A percentile compares a stretch with the other conserved stretches of the same genome.
Conservation (phyloP, 2,329 filamentous ascomycete species). For the Myriosclerotinia duriaeana region DNA sequence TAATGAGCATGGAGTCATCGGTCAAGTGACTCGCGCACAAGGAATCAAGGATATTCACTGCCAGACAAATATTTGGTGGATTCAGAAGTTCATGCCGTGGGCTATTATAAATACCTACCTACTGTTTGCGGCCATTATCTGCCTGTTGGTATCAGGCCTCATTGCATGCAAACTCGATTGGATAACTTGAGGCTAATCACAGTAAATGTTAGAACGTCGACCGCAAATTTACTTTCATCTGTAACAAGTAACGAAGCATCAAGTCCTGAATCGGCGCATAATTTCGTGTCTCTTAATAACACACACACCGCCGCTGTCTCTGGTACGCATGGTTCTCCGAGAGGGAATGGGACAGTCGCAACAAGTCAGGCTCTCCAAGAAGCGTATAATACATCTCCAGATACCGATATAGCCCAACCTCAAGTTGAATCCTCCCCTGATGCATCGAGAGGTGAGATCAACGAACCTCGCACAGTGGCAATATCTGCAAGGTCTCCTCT, state of each 20-base stretch:
- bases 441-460: conserved; percentile 10
- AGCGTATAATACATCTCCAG: conserved; percentile 13
- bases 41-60: not conserved
- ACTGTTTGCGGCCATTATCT: not conserved
- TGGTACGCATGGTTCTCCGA: conserved; percentile 5
- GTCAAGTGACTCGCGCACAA: not conserved
- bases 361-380: not conserved
- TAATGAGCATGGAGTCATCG: not conserved
- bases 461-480: conserved; percentile 11
- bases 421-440: not conserved
- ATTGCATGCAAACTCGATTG: not conserved
- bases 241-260: conserved; percentile 59
- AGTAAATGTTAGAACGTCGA: conserved; percentile 1
- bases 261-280: conserved; percentile 44
- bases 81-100: conserved; percentile 1
- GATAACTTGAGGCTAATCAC: conserved; percentile 18
- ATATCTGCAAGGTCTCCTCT: conserved; percentile 15
- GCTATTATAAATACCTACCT: not conserved
- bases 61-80: not conserved
- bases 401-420: conserved; percentile 7
- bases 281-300: conserved; percentile 1
- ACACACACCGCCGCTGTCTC: conserved; percentile 4
- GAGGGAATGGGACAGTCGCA: conserved; percentile 1
- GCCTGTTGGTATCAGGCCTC: not conserved
- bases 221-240: conserved; percentile 48